These are phyloP conservation scores for Chernovozyma sophiae-reginae DNA, from an alignment of 1,139 yeast species.

Conservation along the genomic window DNA sequence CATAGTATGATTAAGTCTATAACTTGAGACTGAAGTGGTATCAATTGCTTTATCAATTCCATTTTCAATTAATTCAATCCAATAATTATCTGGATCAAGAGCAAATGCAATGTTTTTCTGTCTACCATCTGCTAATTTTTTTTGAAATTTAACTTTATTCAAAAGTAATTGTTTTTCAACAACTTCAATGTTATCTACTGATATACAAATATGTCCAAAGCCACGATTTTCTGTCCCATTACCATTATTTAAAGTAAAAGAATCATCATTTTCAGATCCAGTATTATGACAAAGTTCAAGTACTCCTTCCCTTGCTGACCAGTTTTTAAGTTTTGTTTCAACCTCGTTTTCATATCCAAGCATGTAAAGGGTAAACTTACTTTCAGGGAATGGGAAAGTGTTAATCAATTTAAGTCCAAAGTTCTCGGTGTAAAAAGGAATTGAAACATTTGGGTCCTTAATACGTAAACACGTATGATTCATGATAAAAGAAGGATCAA, in stretches of 20 bases:
- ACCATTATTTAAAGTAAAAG: constrained; percentile 68
- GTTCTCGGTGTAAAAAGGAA: constrained; percentile 67
- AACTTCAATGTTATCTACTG: constrained; percentile 73
- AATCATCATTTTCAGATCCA: constrained; percentile 63
- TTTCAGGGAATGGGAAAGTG: constrained; percentile 49
- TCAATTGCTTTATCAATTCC: constrained; percentile 36
- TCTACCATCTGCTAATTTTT: constrained; percentile 83
- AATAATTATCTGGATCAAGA: constrained; percentile 92
- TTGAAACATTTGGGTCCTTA: constrained; percentile 71
- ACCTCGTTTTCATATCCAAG: constrained; percentile 54
- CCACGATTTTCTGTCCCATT: constrained; percentile 83
- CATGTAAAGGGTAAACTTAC: constrained; percentile 64
- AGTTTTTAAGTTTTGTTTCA: constrained; percentile 36
- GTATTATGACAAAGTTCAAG: constrained; percentile 81
- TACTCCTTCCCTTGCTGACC: constrained; percentile 69
- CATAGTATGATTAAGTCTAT: constrained; percentile 87
- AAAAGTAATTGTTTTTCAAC: constrained; percentile 56
- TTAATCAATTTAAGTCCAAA: constrained; percentile 70
- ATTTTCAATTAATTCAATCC: constrained; percentile 87
- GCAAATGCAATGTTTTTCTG: constrained; percentile 91
- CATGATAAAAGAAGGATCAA: constrained; percentile 40
- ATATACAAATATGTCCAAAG: constrained; percentile 87
- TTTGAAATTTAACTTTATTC: constrained; percentile 71
- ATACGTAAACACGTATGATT: constrained; percentile 78
- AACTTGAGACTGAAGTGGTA: constrained; percentile 37